phyloP scores from a whole-genome alignment of 257 asterid species.

The Linaria vulgaris region DNA sequence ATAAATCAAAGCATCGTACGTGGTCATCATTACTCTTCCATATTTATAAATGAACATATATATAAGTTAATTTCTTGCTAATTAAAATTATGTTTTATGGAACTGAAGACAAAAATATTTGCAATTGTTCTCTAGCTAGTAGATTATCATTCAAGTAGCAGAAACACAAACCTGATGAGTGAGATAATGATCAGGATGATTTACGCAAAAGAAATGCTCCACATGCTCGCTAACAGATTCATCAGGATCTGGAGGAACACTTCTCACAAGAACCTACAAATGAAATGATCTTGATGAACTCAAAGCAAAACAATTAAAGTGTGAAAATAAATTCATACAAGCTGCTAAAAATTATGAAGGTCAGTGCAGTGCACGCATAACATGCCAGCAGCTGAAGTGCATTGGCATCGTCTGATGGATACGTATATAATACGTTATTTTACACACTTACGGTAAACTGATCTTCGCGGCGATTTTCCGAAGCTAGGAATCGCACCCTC shows the following conservation, averaged over 20 bases:
- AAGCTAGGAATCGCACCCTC: constrained; percentile 88
- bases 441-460: constrained; percentile 75
- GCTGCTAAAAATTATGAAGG: background rate
- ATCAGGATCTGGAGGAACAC: constrained; percentile 89
- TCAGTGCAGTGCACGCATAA: background rate
- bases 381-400: constrained; percentile 7
- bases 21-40: too few species aligned
- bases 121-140: background rate
- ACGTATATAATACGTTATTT: background rate
- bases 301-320: constrained; percentile 6
- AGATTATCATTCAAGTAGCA: constrained; percentile 12
- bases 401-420: constrained; percentile 4
- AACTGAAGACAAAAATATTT: background rate
- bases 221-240: constrained; percentile 90
- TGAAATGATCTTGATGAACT: constrained; percentile 10
- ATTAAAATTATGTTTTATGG: background rate
- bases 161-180: constrained; percentile 57
- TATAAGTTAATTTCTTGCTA: background rate
- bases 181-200: constrained; percentile 83
- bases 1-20: too few species aligned
- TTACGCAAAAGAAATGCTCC: constrained; percentile 93
- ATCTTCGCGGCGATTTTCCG: constrained; percentile 81
- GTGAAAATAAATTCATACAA: background rate
- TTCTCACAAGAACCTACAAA: constrained; percentile 91
- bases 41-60: background rate